A percentile compares a stretch with the other conserved stretches of the same genome.
These are phyloP conservation scores for Ensete glaucum DNA, from an alignment of 176 grass and related monocot genomes.

Conservation along the genomic window DNA sequence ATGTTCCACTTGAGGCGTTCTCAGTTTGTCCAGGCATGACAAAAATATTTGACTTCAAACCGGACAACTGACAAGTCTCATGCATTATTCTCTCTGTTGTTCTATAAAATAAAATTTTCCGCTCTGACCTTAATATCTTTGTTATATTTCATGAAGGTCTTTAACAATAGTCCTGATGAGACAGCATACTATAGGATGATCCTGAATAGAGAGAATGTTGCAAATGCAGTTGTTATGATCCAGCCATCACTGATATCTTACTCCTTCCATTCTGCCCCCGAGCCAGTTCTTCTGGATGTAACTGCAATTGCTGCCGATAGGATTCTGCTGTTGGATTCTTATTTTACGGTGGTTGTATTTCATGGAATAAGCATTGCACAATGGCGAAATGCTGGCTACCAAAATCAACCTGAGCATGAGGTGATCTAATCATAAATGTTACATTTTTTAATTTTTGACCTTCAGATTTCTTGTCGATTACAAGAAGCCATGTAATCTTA, in stretches of 20 bases:
- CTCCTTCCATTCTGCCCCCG: constrained; percentile 5
- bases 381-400: constrained; percentile 93
- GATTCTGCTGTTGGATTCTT: constrained; percentile 14
- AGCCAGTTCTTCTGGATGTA: constrained; percentile 20
- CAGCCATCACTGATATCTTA: constrained; percentile 21
- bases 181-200: constrained; percentile 21
- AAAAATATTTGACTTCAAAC: not conserved
- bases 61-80: not conserved
- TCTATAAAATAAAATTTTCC: not conserved
- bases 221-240: constrained; percentile 20
- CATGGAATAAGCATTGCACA: constrained; percentile 37
- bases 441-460: not conserved
- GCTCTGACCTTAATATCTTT: not conserved
- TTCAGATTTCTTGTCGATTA: not conserved
- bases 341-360: constrained; percentile 12
- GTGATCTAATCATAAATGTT: constrained; percentile 24
- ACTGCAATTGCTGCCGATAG: constrained; percentile 11
- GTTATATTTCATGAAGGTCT: constrained; percentile 5
- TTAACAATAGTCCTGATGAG: constrained; percentile 18
- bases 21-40: constrained; percentile 83
- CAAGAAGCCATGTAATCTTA: not conserved
- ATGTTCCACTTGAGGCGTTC: constrained; percentile 89
- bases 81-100: constrained; percentile 15
- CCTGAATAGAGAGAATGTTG: constrained; percentile 13
- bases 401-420: constrained; percentile 78